phyloP scores from a whole-genome alignment of 768 basidiomycete species.

The Xerocomellus dryophilus region DNA sequence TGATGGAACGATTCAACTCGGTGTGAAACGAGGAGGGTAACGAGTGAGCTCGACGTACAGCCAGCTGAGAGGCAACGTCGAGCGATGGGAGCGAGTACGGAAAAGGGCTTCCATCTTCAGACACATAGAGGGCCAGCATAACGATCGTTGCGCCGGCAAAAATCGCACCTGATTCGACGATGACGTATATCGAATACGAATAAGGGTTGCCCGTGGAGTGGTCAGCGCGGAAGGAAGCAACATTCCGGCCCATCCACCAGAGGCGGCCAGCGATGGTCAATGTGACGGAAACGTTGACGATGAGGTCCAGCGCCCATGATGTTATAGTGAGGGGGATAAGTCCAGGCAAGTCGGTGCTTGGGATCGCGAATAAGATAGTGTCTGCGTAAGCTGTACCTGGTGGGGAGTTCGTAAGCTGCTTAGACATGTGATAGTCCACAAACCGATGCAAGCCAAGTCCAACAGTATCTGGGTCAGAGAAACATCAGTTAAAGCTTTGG shows the following conservation, averaged over 20 bases:
- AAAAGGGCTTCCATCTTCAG: slow-evolving; percentile 6
- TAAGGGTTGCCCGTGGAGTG: slow-evolving; percentile 10
- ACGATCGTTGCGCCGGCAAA: slow-evolving; percentile 13
- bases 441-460: slow-evolving; percentile 20
- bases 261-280: slow-evolving; percentile 14
- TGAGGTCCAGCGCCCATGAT: slow-evolving; percentile 21
- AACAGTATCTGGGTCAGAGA: slow-evolving; percentile 16
- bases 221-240: slow-evolving; percentile 1
- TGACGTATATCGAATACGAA: slow-evolving; percentile 5
- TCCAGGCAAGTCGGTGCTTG: slow-evolving; percentile 1
- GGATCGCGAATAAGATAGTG: slow-evolving; percentile 10
- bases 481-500: neutral
- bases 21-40: neutral
- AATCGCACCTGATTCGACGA: no score
- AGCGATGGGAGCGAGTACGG: slow-evolving; percentile 14
- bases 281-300: slow-evolving; percentile 21
- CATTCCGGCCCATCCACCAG: slow-evolving; percentile 2
- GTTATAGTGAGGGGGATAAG: slow-evolving; percentile 10
- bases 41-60: slow-evolving; percentile 5
- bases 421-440: neutral
- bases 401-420: neutral
- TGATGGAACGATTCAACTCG: neutral
- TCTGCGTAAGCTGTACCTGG: slow-evolving; percentile 11
- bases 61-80: slow-evolving; percentile 18
- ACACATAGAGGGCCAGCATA: slow-evolving; percentile 14